Conservation (phyloP, 2,329 filamentous ascomycete genomes). For the Aspergillus amoenus region DNA sequence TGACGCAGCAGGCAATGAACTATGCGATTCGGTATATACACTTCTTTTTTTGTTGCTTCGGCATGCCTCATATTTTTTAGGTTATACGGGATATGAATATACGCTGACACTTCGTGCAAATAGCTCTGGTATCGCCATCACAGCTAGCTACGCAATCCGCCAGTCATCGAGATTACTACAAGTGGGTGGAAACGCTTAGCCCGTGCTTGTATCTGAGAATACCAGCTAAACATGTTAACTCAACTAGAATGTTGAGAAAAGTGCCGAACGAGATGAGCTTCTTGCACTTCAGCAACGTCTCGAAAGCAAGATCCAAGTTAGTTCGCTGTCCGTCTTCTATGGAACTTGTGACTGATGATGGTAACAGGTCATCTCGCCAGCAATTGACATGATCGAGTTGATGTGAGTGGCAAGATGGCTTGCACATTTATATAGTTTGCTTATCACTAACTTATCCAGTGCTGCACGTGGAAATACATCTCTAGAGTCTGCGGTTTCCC, state of each 20-base stretch:
- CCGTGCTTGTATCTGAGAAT: not conserved
- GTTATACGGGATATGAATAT: not conserved
- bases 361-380: conserved; percentile 75
- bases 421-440: not conserved
- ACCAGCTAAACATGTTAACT: conserved; percentile 3
- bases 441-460: conserved; percentile 30
- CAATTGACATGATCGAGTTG: conserved; percentile 88
- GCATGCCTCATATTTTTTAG: conserved; percentile 14
- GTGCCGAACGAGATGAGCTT: conserved; percentile 70
- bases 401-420: conserved; percentile 56
- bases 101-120: conserved; percentile 6
- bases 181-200: conserved; percentile 33
- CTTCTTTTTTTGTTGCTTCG: not conserved
- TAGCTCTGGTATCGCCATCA: conserved; percentile 77
- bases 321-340: conserved; percentile 21
- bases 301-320: conserved; percentile 79
- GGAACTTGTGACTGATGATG: not conserved
- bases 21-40: conserved; percentile 70
- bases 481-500: conserved; percentile 77
- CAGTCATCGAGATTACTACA: conserved; percentile 78
- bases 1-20: conserved; percentile 80
- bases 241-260: conserved; percentile 62
- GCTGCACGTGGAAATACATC: conserved; percentile 74
- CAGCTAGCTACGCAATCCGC: conserved; percentile 78
- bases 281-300: conserved; percentile 69